Evolutionary conservation across 768 basidiomycete species (phyloP).

Genomic region (Lactarius hatsudake): DNA sequence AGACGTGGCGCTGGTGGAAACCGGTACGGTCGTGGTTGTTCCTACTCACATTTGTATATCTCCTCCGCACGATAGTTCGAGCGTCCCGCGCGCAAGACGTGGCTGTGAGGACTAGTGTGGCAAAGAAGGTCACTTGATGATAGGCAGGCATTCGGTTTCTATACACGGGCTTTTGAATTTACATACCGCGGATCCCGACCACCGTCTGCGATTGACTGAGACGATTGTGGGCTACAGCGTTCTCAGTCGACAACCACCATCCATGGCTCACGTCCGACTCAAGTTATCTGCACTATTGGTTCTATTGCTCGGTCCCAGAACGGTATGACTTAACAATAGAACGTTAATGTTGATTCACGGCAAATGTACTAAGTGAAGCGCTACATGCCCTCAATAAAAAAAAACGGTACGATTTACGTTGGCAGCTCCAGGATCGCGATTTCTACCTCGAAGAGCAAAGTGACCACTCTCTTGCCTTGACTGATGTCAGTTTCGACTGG

Average conservation of each 20-base stretch:
- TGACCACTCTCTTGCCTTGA: conserved; percentile 55
- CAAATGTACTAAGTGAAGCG: too few species aligned
- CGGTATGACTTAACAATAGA: conserved; percentile 50
- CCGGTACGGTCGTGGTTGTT: conserved; percentile 14
- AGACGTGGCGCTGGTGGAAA: conserved; percentile 19
- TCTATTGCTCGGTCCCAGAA: conserved; percentile 46
- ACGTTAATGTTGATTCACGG: too few species aligned
- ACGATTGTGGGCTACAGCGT: neutral
- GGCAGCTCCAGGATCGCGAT: conserved; percentile 45
- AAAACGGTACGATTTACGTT: conserved; percentile 48
- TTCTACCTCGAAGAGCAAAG: conserved; percentile 54
- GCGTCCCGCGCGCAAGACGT: neutral
- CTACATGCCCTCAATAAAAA: too few species aligned
- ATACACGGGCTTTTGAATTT: neutral
- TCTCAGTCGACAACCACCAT: neutral
- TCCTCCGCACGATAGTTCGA: too few species aligned
- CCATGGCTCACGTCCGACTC: conserved; percentile 13
- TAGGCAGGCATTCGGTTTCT: neutral
- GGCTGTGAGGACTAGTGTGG: neutral
- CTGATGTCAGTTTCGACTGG: conserved; percentile 47
- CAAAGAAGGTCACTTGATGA: neutral
- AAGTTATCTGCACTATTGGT: conserved; percentile 32
- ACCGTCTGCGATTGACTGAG: neutral
- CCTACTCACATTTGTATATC: conserved; percentile 1
- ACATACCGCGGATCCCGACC: neutral